Evolutionary conservation across 495 filamentous ascomycete genomes (phyloP).

Genomic region (Xylaria acuta): DNA sequence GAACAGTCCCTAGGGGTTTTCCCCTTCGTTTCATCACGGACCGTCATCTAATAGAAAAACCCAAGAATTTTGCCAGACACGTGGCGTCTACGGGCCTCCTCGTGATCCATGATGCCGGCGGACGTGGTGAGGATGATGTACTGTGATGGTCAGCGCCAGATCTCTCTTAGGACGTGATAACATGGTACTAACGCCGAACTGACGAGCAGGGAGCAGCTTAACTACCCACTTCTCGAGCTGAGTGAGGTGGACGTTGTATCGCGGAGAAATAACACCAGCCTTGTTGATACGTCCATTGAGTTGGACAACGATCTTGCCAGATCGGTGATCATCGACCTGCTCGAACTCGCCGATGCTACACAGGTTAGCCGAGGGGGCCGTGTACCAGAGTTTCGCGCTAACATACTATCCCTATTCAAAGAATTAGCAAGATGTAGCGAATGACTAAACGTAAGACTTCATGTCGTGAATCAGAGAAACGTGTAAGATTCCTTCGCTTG

Average conservation of each 20-base stretch:
- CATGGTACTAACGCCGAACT: conserved; percentile 71
- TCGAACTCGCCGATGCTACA: conserved; percentile 93
- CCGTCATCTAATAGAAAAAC: conserved; percentile 83
- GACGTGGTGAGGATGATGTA: conserved; percentile 99
- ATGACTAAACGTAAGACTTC: conserved; percentile 87
- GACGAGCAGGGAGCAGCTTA: conserved; percentile 97
- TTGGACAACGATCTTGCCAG: conserved; percentile 56
- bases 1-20: conserved; percentile 24
- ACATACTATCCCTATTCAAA: conserved; percentile 68
- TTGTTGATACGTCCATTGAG: conserved; percentile 86
- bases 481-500: conserved; percentile 87
- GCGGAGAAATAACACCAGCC: conserved; percentile 96
- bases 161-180: not conserved
- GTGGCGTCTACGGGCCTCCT: conserved; percentile 98
- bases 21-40: conserved; percentile 28
- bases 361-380: not conserved
- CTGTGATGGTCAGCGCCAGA: not conserved
- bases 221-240: conserved; percentile 99
- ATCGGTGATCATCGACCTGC: conserved; percentile 98
- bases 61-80: conserved; percentile 95
- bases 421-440: conserved; percentile 78
- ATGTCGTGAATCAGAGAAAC: conserved; percentile 73
- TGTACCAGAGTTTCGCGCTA: too few relatives aligned
- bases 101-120: conserved; percentile 99
- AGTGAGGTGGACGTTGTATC: conserved; percentile 96